These are phyloP conservation scores for Leishmania gerbilli DNA, from an alignment of 208 protist genomes.

Conservation along the genomic window DNA sequence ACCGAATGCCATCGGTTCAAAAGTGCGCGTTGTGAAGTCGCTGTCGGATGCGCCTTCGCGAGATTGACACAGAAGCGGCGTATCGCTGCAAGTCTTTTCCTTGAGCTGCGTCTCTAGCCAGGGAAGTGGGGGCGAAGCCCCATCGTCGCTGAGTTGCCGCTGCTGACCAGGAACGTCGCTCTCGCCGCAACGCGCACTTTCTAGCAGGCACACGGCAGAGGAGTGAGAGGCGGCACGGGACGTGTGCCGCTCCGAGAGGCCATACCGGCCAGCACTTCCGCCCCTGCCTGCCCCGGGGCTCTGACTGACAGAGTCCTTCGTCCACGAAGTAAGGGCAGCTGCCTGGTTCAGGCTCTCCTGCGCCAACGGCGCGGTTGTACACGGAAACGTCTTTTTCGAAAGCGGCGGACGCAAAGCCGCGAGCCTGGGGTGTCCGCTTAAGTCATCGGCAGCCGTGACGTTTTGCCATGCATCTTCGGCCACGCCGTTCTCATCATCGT, in stretches of 20 bases:
- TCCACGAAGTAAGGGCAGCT: background rate
- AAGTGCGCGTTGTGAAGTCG: background rate
- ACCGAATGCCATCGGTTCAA: conserved; percentile 32
- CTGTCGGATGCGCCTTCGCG: background rate
- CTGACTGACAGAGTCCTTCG: conserved; percentile 3
- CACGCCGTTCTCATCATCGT: background rate
- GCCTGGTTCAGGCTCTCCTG: conserved; percentile 18
- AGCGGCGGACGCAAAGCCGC: background rate
- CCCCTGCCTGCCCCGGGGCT: background rate
- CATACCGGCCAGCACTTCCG: too few species aligned
- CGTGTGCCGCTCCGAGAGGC: background rate
- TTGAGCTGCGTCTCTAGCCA: background rate
- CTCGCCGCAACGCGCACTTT: conserved; percentile 19
- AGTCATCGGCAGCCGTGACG: background rate
- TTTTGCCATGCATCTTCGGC: background rate
- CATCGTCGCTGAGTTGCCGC: background rate
- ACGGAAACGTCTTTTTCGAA: background rate
- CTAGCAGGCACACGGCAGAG: background rate
- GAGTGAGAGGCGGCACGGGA: background rate
- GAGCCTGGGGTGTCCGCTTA: background rate
- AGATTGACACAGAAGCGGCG: background rate
- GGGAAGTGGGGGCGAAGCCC: background rate
- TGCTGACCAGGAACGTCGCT: background rate
- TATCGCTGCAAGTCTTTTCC: background rate
- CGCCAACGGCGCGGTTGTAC: background rate